A percentile compares a stretch with the other conserved stretches of the same genome.
These are phyloP conservation scores for Phycomyces blakesleeanus DNA, from an alignment of 192 early-diverging fungal genomes.

Conservation along the genomic window DNA sequence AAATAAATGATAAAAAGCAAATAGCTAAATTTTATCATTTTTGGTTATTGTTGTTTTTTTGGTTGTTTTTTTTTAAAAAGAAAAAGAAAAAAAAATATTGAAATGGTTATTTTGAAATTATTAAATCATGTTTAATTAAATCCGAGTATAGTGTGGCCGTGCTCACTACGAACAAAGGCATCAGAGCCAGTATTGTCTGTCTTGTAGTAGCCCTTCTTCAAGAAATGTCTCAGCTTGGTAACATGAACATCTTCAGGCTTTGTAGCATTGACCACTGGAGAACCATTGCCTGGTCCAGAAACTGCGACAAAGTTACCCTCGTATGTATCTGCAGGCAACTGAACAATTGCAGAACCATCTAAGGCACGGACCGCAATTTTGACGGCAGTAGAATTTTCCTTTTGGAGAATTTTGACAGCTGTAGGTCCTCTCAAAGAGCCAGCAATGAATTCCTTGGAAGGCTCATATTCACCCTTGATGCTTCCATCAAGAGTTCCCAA, in stretches of 20 bases:
- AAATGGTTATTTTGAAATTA: neutral
- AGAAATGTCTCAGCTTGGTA: slow-evolving; percentile 21
- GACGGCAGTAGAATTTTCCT: neutral
- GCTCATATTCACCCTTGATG: slow-evolving; percentile 17
- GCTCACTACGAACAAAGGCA: slow-evolving; percentile 13
- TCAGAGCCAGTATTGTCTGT: slow-evolving; percentile 5
- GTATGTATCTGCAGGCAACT: slow-evolving; percentile 22
- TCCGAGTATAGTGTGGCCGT: slow-evolving; percentile 15
- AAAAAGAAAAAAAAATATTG: too few species aligned
- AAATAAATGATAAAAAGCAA: neutral
- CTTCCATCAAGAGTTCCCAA: slow-evolving; percentile 17
- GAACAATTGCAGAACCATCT: slow-evolving; percentile 8
- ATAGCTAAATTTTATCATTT: too few species aligned
- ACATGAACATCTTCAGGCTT: slow-evolving; percentile 32
- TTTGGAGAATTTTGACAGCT: slow-evolving; percentile 14
- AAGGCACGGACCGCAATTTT: slow-evolving; percentile 12
- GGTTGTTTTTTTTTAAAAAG: too few species aligned
- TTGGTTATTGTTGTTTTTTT: too few species aligned
- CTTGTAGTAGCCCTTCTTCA: slow-evolving; percentile 29
- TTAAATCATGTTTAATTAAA: slow-evolving; percentile 13
- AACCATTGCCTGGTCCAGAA: neutral
- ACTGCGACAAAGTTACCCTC: slow-evolving; percentile 20
- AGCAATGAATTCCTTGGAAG: slow-evolving; percentile 4
- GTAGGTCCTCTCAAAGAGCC: slow-evolving; percentile 11
- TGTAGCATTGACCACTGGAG: slow-evolving; percentile 19